Evolutionary conservation across 2,329 filamentous ascomycete genomes (phyloP).

Genomic region (Fusarium verticillioides): DNA sequence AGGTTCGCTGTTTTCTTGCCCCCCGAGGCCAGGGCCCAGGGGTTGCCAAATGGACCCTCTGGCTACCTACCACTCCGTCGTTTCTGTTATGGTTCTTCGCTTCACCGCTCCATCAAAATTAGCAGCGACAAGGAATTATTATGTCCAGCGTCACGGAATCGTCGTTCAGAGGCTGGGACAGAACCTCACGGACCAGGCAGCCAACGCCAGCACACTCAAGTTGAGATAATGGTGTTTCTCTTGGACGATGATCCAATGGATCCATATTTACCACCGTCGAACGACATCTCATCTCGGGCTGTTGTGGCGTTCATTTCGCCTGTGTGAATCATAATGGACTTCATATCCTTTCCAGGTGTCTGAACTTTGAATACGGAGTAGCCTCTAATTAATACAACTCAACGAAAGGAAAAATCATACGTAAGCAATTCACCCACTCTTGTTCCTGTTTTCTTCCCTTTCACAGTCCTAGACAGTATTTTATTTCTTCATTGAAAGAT

Average conservation of each 20-base stretch:
- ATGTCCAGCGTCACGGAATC: conserved; percentile 5
- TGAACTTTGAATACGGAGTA: neutral
- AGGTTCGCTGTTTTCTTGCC: no score
- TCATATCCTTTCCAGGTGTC: neutral
- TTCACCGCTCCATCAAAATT: conserved; percentile 37
- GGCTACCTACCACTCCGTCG: conserved; percentile 21
- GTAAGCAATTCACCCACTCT: neutral
- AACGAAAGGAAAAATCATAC: neutral
- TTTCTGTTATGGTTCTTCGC: conserved; percentile 24
- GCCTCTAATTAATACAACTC: neutral
- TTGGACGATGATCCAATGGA: conserved; percentile 40
- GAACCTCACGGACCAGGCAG: neutral
- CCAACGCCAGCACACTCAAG: neutral
- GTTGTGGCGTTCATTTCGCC: conserved; percentile 23
- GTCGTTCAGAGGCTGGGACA: neutral
- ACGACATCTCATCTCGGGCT: conserved; percentile 36
- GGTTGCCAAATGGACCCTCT: conserved; percentile 16
- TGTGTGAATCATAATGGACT: conserved; percentile 13
- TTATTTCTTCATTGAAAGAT: neutral
- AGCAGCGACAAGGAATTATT: conserved; percentile 10
- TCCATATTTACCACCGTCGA: conserved; percentile 40
- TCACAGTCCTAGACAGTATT: neutral
- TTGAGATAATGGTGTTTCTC: conserved; percentile 21
- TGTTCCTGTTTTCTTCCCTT: neutral
- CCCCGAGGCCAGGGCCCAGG: conserved; percentile 12